Evolutionary conservation across 2,329 filamentous ascomycete species (phyloP).

Genomic region (Trichoderma lentiforme): DNA sequence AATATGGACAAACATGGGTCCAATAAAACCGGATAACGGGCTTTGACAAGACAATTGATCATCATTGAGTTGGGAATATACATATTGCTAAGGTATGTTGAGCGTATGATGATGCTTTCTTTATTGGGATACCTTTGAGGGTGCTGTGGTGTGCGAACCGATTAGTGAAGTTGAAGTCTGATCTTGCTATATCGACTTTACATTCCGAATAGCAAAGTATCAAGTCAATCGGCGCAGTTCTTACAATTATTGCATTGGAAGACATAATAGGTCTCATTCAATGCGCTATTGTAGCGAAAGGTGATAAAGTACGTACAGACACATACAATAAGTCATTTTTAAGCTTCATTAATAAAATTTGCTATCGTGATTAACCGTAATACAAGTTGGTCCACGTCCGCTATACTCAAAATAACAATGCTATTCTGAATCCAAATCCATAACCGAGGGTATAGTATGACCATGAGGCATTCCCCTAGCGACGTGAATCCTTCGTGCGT

Average conservation of each 20-base stretch:
- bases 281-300: not conserved
- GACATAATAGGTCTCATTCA: not conserved
- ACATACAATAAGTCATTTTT: not conserved
- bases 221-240: not conserved
- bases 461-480: not conserved
- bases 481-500: not conserved
- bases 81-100: too few species aligned
- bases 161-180: too few species aligned
- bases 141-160: too few species aligned
- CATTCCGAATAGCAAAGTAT: not conserved
- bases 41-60: too few species aligned
- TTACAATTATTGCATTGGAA: not conserved
- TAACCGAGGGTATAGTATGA: not conserved
- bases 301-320: not conserved
- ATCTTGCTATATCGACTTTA: not conserved
- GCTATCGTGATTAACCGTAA: not conserved
- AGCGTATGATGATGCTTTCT: too few species aligned
- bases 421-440: not conserved
- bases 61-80: too few species aligned
- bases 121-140: too few species aligned
- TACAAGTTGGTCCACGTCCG: not conserved
- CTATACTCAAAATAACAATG: not conserved
- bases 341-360: not conserved
- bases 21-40: too few species aligned
- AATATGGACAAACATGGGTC: not conserved